These are phyloP conservation scores for Ophiostoma novo-ulmi DNA, from an alignment of 2,329 filamentous ascomycete species.

Conservation along the genomic window DNA sequence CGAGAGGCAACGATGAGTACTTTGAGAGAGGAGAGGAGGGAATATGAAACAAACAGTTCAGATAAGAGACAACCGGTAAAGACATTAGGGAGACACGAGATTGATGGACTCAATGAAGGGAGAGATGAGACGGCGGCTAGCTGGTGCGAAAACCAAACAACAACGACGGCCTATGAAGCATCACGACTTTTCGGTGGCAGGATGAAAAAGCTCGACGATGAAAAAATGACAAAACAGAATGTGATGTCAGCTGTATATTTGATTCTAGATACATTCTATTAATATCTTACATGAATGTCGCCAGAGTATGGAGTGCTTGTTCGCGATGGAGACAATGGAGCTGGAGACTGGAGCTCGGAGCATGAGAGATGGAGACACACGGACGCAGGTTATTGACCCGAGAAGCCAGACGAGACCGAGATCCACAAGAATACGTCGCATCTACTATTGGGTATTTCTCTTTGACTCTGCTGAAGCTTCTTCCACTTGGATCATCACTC, in stretches of 20 bases:
- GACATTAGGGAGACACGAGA: neutral
- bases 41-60: neutral
- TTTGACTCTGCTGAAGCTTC: neutral
- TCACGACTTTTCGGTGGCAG: neutral
- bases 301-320: neutral
- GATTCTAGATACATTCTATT: neutral
- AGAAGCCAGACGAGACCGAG: constrained; percentile 13
- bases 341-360: neutral
- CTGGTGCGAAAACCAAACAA: neutral
- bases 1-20: neutral
- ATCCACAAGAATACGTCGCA: constrained; percentile 10
- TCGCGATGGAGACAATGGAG: neutral
- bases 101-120: neutral
- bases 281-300: neutral
- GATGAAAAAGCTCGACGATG: neutral
- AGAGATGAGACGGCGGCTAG: neutral
- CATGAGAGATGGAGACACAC: neutral
- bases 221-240: too few relatives aligned
- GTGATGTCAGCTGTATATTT: too few relatives aligned
- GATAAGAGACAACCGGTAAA: neutral
- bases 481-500: neutral
- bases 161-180: neutral
- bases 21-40: neutral
- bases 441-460: neutral
- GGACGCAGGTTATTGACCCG: neutral